A percentile compares a stretch with the other conserved stretches of the same genome.
phyloP scores from a whole-genome alignment of 1,284 basidiomycete species.

The Paramarasmius palmivorus region DNA sequence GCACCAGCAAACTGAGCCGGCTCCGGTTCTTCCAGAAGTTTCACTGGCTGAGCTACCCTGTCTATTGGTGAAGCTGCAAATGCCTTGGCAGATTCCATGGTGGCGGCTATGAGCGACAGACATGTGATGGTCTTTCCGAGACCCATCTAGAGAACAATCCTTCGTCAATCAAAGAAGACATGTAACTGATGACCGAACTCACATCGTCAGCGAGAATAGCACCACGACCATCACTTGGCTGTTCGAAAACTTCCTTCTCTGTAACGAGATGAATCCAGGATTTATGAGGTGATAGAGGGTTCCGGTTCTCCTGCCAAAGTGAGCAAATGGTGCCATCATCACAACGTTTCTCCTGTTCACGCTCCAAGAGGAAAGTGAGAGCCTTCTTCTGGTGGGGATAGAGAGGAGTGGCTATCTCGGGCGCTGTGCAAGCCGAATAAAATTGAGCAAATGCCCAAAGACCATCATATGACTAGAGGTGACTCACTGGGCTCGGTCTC shows the following conservation, averaged over 20 bases:
- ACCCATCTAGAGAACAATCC: constrained; percentile 74
- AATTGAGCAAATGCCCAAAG: constrained; percentile 11
- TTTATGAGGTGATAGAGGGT: constrained; percentile 47
- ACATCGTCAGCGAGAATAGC: constrained; percentile 94
- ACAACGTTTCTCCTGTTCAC: constrained; percentile 74
- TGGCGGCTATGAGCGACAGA: constrained; percentile 89
- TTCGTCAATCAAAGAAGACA: constrained; percentile 17
- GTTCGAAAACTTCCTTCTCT: constrained; percentile 66
- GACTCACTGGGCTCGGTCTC: constrained; percentile 83
- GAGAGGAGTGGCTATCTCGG: constrained; percentile 85
- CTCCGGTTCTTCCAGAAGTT: constrained; percentile 41
- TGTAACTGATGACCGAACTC: constrained; percentile 33
- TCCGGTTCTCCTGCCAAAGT: constrained; percentile 70
- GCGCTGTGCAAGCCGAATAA: constrained; percentile 44
- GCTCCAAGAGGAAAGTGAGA: constrained; percentile 92
- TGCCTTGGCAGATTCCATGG: constrained; percentile 66
- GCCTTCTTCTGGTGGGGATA: constrained; percentile 99
- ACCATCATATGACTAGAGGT: constrained; percentile 8
- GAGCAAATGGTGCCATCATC: constrained; percentile 63
- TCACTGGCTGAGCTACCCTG: constrained; percentile 40
- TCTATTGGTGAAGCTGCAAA: constrained; percentile 67
- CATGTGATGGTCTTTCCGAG: constrained; percentile 97
- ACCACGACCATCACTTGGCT: constrained; percentile 82
- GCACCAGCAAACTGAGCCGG: constrained; percentile 72
- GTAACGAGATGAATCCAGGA: constrained; percentile 88